Conservation (phyloP, 768 basidiomycete genomes). For the Lactarius vividus region DNA sequence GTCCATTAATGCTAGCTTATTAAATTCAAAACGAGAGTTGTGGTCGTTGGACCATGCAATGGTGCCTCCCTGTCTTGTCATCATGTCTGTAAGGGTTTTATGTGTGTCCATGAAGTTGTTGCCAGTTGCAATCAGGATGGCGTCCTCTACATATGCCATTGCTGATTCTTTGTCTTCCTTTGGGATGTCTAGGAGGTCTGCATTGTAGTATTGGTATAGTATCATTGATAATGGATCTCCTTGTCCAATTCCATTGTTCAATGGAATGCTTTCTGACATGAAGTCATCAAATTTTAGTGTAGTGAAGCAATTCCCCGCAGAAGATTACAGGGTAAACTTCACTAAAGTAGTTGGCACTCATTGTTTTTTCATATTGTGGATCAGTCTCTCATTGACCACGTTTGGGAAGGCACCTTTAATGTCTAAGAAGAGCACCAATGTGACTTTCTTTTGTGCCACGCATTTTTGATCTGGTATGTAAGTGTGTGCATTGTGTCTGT, state of each 20-base stretch:
- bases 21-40: not conserved
- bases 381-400: too few relatives aligned
- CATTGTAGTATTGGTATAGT: constrained; percentile 13
- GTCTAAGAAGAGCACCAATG: too few relatives aligned
- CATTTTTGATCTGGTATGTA: too few relatives aligned
- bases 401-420: too few relatives aligned
- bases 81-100: not conserved
- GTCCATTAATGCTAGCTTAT: constrained; percentile 6
- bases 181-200: constrained; percentile 7
- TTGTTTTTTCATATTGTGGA: too few relatives aligned
- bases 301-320: not conserved
- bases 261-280: not conserved
- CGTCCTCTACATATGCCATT: constrained; percentile 4
- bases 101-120: constrained; percentile 28
- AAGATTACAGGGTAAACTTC: too few relatives aligned
- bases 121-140: constrained; percentile 30
- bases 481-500: too few relatives aligned
- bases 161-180: not conserved
- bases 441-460: too few relatives aligned
- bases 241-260: constrained; percentile 1
- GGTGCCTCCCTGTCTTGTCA: not conserved
- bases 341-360: too few relatives aligned
- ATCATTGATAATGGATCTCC: constrained; percentile 3
- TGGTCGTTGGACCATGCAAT: not conserved
- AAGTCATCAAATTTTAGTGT: not conserved